Evolutionary conservation across 2,329 filamentous ascomycete species (phyloP).

Genomic region (Diaporthe eres): DNA sequence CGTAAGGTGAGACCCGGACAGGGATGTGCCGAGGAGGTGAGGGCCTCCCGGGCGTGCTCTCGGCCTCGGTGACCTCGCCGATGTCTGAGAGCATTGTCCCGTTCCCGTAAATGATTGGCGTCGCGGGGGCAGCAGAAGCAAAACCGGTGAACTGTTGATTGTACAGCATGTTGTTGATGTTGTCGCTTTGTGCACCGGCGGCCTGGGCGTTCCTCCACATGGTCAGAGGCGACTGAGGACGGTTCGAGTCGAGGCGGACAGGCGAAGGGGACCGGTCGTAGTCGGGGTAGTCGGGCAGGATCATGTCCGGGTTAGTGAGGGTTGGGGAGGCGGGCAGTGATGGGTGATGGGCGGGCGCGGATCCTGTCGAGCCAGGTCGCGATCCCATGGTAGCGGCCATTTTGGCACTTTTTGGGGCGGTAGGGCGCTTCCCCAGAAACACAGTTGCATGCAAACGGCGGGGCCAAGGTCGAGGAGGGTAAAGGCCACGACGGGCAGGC

Average conservation of each 20-base stretch:
- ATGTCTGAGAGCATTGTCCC: constrained; percentile 73
- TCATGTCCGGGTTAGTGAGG: constrained; percentile 94
- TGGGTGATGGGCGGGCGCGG: constrained; percentile 56
- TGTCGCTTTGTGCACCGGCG: constrained; percentile 48
- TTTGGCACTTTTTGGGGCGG: constrained; percentile 17
- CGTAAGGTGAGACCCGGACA: constrained; percentile 44
- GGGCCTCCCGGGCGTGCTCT: constrained; percentile 51
- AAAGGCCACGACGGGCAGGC: constrained; percentile 29
- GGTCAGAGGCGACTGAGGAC: constrained; percentile 65
- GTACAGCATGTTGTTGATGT: constrained; percentile 59
- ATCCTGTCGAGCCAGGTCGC: constrained; percentile 47
- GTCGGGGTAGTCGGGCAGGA: constrained; percentile 85
- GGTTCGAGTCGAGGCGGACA: constrained; percentile 59
- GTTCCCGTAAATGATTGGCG: constrained; percentile 78
- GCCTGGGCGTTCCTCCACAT: constrained; percentile 65
- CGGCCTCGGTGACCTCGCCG: constrained; percentile 43
- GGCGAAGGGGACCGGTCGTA: constrained; percentile 70
- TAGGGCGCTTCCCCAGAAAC: constrained; percentile 2
- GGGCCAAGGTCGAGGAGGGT: constrained; percentile 14
- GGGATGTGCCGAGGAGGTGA: constrained; percentile 50
- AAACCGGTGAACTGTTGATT: constrained; percentile 55
- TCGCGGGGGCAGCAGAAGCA: constrained; percentile 65
- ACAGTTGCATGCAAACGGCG: constrained; percentile 18
- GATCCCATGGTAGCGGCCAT: constrained; percentile 49
- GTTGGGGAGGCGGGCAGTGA: constrained; percentile 82